phyloP scores from a whole-genome alignment of 2,329 filamentous ascomycete species.

The Colletotrichum truncatum region DNA sequence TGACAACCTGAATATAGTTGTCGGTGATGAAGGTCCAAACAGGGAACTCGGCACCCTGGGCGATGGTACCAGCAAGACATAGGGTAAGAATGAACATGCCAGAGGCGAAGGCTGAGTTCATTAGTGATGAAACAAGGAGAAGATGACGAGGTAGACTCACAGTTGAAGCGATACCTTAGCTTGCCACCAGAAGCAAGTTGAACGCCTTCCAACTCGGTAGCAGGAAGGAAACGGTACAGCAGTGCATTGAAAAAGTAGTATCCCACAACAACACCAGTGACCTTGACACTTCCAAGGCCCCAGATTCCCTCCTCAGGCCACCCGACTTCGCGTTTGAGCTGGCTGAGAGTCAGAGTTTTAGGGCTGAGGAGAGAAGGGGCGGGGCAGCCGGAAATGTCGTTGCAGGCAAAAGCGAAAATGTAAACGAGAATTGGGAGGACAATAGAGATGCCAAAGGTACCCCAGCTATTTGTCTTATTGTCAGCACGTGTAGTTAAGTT shows the following conservation, averaged over 20 bases:
- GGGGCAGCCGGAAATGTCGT: conserved; percentile 91
- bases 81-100: conserved; percentile 77
- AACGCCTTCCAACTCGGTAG: conserved; percentile 74
- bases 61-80: conserved; percentile 76
- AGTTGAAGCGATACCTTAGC: conserved; percentile 85
- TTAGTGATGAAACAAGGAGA: neutral
- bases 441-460: conserved; percentile 81
- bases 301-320: conserved; percentile 79
- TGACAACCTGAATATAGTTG: conserved; percentile 88
- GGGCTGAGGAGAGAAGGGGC: conserved; percentile 82
- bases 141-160: conserved; percentile 50
- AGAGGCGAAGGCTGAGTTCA: conserved; percentile 73
- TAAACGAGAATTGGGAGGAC: conserved; percentile 84
- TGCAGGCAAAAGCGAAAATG: conserved; percentile 85
- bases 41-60: conserved; percentile 82
- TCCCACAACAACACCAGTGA: conserved; percentile 74
- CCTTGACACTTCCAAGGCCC: conserved; percentile 76
- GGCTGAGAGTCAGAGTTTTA: conserved; percentile 73
- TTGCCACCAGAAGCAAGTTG: conserved; percentile 75
- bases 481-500: neutral
- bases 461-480: conserved; percentile 56
- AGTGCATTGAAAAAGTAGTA: conserved; percentile 83
- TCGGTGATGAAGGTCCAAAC: conserved; percentile 95
- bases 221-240: conserved; percentile 81
- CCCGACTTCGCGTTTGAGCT: conserved; percentile 81